A percentile compares a stretch with the other conserved stretches of the same genome.
Evolutionary conservation across 768 basidiomycete genomes (phyloP).

Genomic region (Lactarius tabidus): DNA sequence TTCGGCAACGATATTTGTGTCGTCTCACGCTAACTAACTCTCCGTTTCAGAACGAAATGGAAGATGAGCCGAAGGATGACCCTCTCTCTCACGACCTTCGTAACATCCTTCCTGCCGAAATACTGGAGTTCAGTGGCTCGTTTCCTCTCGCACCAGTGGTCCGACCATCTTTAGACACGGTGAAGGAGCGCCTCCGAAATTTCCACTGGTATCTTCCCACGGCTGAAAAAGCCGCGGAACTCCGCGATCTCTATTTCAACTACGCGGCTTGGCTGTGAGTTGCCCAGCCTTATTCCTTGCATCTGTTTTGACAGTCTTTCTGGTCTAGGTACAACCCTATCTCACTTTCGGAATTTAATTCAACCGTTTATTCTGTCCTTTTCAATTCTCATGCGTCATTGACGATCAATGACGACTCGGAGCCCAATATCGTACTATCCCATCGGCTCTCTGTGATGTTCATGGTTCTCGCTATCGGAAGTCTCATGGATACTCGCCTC

Average conservation of each 20-base stretch:
- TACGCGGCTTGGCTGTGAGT: conserved; percentile 72
- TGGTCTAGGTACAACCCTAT: conserved; percentile 58
- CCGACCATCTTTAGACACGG: conserved; percentile 36
- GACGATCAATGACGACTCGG: conserved; percentile 34
- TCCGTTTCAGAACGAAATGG: conserved; percentile 54
- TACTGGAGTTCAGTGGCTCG: conserved; percentile 61
- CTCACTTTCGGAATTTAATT: conserved; percentile 50
- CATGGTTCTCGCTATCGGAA: conserved; percentile 60
- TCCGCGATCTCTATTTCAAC: conserved; percentile 54
- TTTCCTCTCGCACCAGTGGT: conserved; percentile 53
- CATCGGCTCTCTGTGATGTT: conserved; percentile 58
- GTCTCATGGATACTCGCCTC: conserved; percentile 56
- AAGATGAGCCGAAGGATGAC: conserved; percentile 51
- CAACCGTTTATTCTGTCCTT: conserved; percentile 46
- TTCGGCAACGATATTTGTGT: conserved; percentile 31
- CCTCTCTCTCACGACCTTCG: conserved; percentile 46
- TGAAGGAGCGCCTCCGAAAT: conserved; percentile 47
- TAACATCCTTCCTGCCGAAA: conserved; percentile 54
- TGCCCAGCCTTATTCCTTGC: conserved; percentile 48
- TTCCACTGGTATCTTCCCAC: conserved; percentile 71
- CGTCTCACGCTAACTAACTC: conserved; percentile 17
- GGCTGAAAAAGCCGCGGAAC: conserved; percentile 52
- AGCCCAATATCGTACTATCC: conserved; percentile 40
- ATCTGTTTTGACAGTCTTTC: conserved; percentile 18
- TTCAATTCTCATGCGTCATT: conserved; percentile 49